These are phyloP conservation scores for Schizosaccharomyces cryophilus DNA, from an alignment of 805 yeast genomes.

Conservation along the genomic window DNA sequence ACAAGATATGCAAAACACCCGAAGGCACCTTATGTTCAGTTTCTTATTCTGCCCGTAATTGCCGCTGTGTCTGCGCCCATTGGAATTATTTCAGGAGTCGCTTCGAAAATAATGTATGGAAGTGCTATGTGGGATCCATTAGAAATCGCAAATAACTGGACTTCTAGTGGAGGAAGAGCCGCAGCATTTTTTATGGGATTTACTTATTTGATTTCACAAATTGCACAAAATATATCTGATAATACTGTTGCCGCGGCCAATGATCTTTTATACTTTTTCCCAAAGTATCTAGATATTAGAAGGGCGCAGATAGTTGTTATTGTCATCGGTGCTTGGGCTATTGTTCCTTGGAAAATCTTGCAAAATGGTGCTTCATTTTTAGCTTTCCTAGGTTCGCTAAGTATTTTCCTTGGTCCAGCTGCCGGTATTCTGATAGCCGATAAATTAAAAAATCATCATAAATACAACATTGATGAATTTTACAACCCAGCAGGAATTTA, in stretches of 20 bases:
- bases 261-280: conserved; percentile 16
- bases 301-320: conserved; percentile 22
- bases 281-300: conserved; percentile 21
- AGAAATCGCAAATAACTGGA: conserved; percentile 5
- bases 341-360: conserved; percentile 21
- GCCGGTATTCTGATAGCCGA: conserved; percentile 19
- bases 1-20: conserved; percentile 20
- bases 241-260: conserved; percentile 21
- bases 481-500: conserved; percentile 20
- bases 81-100: conserved; percentile 8
- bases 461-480: conserved; percentile 20
- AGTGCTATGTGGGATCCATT: conserved; percentile 9
- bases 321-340: conserved; percentile 13
- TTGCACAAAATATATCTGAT: conserved; percentile 44
- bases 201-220: conserved; percentile 39
- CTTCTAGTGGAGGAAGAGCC: conserved; percentile 8
- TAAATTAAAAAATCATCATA: conserved; percentile 19
- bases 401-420: conserved; percentile 21
- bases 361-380: conserved; percentile 17
- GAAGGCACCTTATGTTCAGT: conserved; percentile 4
- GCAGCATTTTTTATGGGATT: conserved; percentile 8
- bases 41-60: conserved; percentile 6
- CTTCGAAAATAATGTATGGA: conserved; percentile 7
- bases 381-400: conserved; percentile 16
- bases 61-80: conserved; percentile 5